Evolutionary conservation across 306 rosid genomes (phyloP), one percentile per base, ranked within the genome.

Genomic region (Vicia sativa): DNA sequence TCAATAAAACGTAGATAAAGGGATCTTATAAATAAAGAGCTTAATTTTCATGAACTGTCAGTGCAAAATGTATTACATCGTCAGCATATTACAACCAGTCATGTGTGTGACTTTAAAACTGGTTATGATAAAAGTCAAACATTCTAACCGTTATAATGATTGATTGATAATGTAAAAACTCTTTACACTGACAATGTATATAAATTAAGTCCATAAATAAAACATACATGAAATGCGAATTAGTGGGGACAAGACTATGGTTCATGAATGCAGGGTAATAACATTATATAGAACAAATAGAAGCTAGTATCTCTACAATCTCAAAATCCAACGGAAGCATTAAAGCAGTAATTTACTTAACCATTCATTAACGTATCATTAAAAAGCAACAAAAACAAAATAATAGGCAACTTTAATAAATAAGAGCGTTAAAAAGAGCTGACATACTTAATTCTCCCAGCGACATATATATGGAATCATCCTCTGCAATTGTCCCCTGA

Each of bases 401-500:
- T 55, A 64, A 74, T 57, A 64, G 2, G 25, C 49, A 70, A 28
- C 31, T 58, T 70, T 57, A 42, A 70, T 78, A 58, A 68, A 80
- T 46, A 76, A 68, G 60, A 73, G 83, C 76, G 81, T 74, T 56
- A 81, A 82, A 67, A 74, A 78, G 87, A 86, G 68, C 78, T 39
- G 74, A 77, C 96, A 67, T 93, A 90, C 98, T 90, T 81, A 93
- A 77, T 88, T 93, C 98, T 67, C 87, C 98, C 37, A 93, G 91
- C 8, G 98, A 89, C 97, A 90, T 93, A 68, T 93, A 93, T 81
- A 93, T 93, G 44, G 95, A 84, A 80, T 93, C 98, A 76, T 93
- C 98, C 69, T 93, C 98, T 0, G 78, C 91, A 75, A 90, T 86
- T 65, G 96, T 56, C 14, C 74, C 96, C 98, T 92, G 96, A 78